phyloP scores from a whole-genome alignment of 1,139 yeast genomes.

The Hyphopichia khmerensis region DNA sequence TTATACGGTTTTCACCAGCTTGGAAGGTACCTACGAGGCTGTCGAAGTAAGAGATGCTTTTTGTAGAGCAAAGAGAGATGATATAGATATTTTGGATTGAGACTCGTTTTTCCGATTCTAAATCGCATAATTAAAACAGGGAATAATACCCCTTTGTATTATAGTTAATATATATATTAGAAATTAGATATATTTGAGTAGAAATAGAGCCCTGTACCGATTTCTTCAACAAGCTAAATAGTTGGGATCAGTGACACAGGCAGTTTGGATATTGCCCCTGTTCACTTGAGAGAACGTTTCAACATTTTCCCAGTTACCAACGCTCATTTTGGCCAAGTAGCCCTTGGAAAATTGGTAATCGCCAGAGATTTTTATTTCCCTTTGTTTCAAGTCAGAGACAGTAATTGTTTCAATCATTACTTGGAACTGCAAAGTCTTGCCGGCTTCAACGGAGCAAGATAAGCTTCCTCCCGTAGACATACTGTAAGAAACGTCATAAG shows the following conservation, averaged over 20 bases:
- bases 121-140: background rate
- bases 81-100: background rate
- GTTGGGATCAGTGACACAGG: slow-evolving; percentile 25
- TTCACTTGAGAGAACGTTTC: slow-evolving; percentile 12
- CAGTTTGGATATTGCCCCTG: slow-evolving; percentile 17
- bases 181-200: too few relatives aligned
- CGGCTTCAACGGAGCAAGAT: slow-evolving; percentile 19
- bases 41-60: slow-evolving; percentile 78
- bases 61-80: slow-evolving; percentile 55
- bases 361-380: slow-evolving; percentile 13
- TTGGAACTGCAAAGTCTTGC: slow-evolving; percentile 22
- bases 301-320: slow-evolving; percentile 19
- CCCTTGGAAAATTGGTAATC: slow-evolving; percentile 8
- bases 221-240: slow-evolving; percentile 10
- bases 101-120: background rate
- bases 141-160: background rate
- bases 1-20: slow-evolving; percentile 69
- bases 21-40: slow-evolving; percentile 95
- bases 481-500: slow-evolving; percentile 11
- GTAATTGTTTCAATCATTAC: slow-evolving; percentile 13
- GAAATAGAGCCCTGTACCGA: too few relatives aligned
- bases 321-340: slow-evolving; percentile 6
- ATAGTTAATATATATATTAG: background rate
- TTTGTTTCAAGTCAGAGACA: slow-evolving; percentile 13
- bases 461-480: slow-evolving; percentile 18